Base-by-base conservation (phyloP, 2,329 filamentous ascomycete species). In the Daldinia eschscholtzii region DNA sequence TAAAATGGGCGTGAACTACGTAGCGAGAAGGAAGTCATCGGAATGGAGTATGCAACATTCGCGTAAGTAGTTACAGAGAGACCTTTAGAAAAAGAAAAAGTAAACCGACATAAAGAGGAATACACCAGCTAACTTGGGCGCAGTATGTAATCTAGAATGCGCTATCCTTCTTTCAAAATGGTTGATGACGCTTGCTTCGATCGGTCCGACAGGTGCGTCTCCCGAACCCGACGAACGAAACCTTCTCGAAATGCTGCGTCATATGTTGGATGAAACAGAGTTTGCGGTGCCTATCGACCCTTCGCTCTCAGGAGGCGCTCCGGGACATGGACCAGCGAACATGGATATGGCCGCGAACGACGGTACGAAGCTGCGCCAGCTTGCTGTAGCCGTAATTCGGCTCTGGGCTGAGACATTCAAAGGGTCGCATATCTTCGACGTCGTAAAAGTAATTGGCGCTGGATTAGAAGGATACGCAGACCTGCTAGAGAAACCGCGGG, bases 31-130 rank as follows among this genome's bases (percentile, higher is more conserved):
- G 4, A 89, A 89, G 77, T 87, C 86, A 1, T 80, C 86, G 0
- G 86, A 89, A 75, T 89, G 88, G 88, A 89, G 87, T 73, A 88
- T 89, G 74, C 87, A 89, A 68, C 85, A 89, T 76, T 88, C 87
- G 30, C 74, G 87, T 88, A 78, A 83, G 87, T 82, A 37, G 4
- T 10, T 39, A 58, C n/a, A 18, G 7, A n/a, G 60, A 73, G 77
- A 63, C 78, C 6, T 65, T 7, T 23, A 23, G 2, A 23, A 23
- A 23, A 23, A 23, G 20, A 23, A 23, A 23, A 23, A 23, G 20
- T 1, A 23, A 23, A 15, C 35, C 12, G 12, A 18, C 39, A 26
- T 39, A 10, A 30, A 20, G 13, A 52, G 10, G n/a, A 6, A 28
- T 46, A 15, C 10, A 13, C 57, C 1, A 52, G 70, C 65, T 73